These are phyloP conservation scores for Hemerocallis citrina DNA, from an alignment of 106 monocot species.

Conservation along the genomic window DNA sequence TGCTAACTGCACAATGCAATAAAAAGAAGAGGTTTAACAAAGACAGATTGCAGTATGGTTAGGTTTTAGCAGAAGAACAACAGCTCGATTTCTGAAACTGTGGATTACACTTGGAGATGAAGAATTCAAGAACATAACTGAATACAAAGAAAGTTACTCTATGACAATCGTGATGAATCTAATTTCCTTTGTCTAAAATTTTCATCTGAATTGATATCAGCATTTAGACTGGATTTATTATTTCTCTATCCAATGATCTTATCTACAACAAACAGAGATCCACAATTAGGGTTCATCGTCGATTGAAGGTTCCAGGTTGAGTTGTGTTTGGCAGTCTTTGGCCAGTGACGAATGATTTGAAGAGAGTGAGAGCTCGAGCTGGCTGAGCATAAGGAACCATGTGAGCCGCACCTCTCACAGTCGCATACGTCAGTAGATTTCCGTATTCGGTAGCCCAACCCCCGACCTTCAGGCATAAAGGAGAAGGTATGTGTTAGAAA, in stretches of 20 bases:
- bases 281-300: background rate
- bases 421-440: slow-evolving; percentile 50
- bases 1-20: no score
- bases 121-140: background rate
- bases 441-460: slow-evolving; percentile 60
- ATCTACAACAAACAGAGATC: slow-evolving; percentile 1
- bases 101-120: slow-evolving; percentile 3
- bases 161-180: background rate
- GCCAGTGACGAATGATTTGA: slow-evolving; percentile 32
- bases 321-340: slow-evolving; percentile 34
- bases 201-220: background rate
- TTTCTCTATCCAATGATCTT: slow-evolving; percentile 2
- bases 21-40: no score
- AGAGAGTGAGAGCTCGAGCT: slow-evolving; percentile 38
- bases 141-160: background rate
- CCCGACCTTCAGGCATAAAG: slow-evolving; percentile 24
- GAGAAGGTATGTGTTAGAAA: background rate
- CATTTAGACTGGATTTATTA: background rate
- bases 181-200: background rate
- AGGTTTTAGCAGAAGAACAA: no score
- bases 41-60: no score
- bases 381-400: slow-evolving; percentile 69
- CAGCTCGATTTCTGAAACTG: no score
- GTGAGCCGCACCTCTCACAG: slow-evolving; percentile 55
- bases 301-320: slow-evolving; percentile 22